Evolutionary conservation across 176 grass and related monocot genomes (phyloP).

Genomic region (Pontederia crassipes): DNA sequence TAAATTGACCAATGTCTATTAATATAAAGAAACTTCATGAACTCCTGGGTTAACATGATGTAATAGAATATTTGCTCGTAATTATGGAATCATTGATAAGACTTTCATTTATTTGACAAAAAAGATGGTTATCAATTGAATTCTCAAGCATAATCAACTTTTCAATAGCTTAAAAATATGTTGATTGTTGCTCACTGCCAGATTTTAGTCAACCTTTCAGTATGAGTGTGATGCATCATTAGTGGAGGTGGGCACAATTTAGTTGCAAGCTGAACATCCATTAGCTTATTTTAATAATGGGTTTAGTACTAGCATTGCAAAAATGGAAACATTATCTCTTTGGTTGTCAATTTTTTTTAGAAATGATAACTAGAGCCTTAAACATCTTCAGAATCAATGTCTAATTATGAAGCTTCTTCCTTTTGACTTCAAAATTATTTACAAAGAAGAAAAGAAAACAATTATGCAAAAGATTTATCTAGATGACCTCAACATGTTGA

Average conservation of each 20-base stretch:
- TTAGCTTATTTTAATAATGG: not conserved
- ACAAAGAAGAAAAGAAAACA: not conserved
- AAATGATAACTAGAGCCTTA: not conserved
- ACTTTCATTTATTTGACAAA: no score
- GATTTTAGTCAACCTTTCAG: not conserved
- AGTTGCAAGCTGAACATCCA: not conserved
- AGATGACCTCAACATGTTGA: not conserved
- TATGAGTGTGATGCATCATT: not conserved
- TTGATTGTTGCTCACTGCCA: not conserved
- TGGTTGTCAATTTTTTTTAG: not conserved
- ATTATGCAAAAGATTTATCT: not conserved
- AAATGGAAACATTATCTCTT: not conserved
- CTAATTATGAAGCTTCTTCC: not conserved
- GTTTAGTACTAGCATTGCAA: not conserved
- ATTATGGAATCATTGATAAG: no score
- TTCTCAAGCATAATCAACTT: no score
- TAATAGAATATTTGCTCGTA: no score
- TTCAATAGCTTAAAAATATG: no score
- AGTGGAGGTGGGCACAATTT: not conserved
- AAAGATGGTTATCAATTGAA: no score
- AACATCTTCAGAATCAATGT: not conserved
- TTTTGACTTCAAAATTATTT: not conserved
- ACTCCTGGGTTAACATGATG: no score
- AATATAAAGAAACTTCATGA: no score
- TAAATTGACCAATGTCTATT: no score